A percentile compares a stretch with the other conserved stretches of the same genome.
These are phyloP conservation scores for Batrachochytrium dendrobatidis DNA, from an alignment of 371 early-diverging fungal genomes.

Conservation along the genomic window DNA sequence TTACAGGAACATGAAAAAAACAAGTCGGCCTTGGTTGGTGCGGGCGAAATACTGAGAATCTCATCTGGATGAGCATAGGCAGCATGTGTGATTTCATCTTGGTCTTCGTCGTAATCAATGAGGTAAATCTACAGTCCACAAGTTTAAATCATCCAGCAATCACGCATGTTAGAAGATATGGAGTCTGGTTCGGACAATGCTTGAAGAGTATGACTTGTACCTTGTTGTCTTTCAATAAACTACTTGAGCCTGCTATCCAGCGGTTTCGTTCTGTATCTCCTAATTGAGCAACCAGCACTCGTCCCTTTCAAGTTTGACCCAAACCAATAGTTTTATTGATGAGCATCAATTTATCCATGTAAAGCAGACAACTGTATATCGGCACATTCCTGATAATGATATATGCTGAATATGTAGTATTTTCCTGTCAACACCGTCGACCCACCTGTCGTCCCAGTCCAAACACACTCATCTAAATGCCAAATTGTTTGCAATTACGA, in stretches of 20 bases:
- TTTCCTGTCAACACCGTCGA: not conserved
- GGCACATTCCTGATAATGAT: no score
- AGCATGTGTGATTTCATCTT: conserved; percentile 49
- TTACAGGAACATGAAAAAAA: conserved; percentile 58
- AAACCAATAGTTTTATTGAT: no score
- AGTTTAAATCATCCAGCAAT: not conserved
- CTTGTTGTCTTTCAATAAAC: not conserved
- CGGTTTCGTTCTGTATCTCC: conserved; percentile 3
- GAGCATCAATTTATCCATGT: no score
- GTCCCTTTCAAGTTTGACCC: no score
- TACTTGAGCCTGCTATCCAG: not conserved
- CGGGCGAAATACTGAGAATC: conserved; percentile 61
- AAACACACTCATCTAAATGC: conserved; percentile 3
- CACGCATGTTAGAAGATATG: not conserved
- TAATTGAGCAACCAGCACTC: not conserved
- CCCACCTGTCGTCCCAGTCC: not conserved
- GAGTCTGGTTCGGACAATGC: not conserved
- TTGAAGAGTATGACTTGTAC: not conserved
- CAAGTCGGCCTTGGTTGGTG: conserved; percentile 50
- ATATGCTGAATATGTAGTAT: no score
- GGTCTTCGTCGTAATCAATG: conserved; percentile 66
- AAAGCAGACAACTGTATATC: no score
- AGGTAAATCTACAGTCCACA: conserved; percentile 41
- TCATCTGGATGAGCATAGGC: conserved; percentile 64
- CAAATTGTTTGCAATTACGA: no score